Base-by-base conservation (phyloP, 352 stramenopile species). In the Globisporangium nunn region DNA sequence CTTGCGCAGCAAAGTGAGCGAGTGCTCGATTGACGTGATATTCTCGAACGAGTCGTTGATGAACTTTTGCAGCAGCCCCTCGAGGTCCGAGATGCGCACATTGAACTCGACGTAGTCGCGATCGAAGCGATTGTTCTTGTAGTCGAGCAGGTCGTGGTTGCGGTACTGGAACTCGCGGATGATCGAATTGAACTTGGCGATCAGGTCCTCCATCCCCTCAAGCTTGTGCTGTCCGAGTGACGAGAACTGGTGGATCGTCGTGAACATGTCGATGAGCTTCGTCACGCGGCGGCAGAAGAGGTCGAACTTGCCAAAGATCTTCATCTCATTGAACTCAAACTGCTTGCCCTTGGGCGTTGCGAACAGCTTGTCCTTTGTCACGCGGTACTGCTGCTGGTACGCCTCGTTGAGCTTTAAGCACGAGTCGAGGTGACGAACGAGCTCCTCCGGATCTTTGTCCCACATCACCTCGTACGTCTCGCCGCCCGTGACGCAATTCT, bases 181-280 rank as follows among this genome's bases (percentile, higher is more conserved):
- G 53, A 99, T 95, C 44, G 82, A 76, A 56, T 98, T 96, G 74
- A 99, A 99, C 54, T 97, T 95, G 1, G 87, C 84, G 30, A 93
- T 95, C 7, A 97, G 53, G 45, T 93, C 81, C 14, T 96, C 88
- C 87, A 97, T 95, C 0, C 87, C 89, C 63, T 97, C 89, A 0
- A 97, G 70, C 39, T 97, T 95, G 69, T 98, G 95, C 51, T 97
- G 80, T 0, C 84, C 90, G 0, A 98, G 70, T 6, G 83, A 89
- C 37, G 86, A 93, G 56, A 98, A 98, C 72, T 98, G 94, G 62
- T 99, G 93, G 58, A 99, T 98, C 6, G 97, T 99, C 54, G 87
- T 97, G 67, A 99, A 99, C 95, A 99, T 98, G 62, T 99, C 96
- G 59, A 99, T 99, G 37, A 99, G 81, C 70, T 99, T 99, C 70